A percentile compares a stretch with the other conserved stretches of the same genome.
Evolutionary conservation across 2,329 filamentous ascomycete species (phyloP).

Genomic region (Claviceps purpurea): DNA sequence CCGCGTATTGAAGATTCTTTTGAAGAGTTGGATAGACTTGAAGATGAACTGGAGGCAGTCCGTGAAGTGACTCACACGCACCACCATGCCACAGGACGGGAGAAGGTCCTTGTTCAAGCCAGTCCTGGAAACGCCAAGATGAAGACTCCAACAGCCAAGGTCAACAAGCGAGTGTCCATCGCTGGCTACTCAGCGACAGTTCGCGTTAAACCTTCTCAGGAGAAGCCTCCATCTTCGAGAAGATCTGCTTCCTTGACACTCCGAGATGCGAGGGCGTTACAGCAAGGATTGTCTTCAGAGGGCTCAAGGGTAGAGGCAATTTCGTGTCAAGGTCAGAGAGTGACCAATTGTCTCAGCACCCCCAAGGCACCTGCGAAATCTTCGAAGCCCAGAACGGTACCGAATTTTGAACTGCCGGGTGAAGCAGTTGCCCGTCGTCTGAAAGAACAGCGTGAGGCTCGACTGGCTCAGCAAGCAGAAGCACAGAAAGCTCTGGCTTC

Average conservation of each 20-base stretch:
- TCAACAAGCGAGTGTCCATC: constrained; percentile 17
- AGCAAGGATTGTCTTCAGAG: constrained; percentile 3
- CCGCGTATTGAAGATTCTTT: constrained; percentile 50
- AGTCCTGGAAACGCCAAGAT: constrained; percentile 1
- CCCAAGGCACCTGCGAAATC: constrained; percentile 37
- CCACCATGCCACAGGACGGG: constrained; percentile 15
- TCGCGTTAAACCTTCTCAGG: constrained; percentile 25
- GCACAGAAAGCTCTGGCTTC: constrained; percentile 18
- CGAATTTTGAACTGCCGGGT: constrained; percentile 49
- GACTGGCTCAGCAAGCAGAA: constrained; percentile 25
- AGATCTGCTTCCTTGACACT: constrained; percentile 28
- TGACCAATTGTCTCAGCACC: constrained; percentile 7
- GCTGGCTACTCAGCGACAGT: constrained; percentile 25
- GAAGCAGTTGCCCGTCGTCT: constrained; percentile 45
- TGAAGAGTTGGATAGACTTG: constrained; percentile 46
- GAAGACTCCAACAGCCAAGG: constrained; percentile 7
- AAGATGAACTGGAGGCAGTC: constrained; percentile 47
- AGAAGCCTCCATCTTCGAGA: constrained; percentile 25
- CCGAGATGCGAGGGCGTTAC: constrained; percentile 15
- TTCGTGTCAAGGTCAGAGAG: constrained; percentile 11
- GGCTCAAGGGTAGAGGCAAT: constrained; percentile 7
- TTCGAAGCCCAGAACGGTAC: constrained; percentile 37
- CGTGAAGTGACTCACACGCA: constrained; percentile 23
- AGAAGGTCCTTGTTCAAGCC: constrained; percentile 1
- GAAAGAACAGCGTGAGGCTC: constrained; percentile 45